Evolutionary conservation across 176 grass and related monocot genomes (phyloP).

Genomic region (Phoenix roebelenii): DNA sequence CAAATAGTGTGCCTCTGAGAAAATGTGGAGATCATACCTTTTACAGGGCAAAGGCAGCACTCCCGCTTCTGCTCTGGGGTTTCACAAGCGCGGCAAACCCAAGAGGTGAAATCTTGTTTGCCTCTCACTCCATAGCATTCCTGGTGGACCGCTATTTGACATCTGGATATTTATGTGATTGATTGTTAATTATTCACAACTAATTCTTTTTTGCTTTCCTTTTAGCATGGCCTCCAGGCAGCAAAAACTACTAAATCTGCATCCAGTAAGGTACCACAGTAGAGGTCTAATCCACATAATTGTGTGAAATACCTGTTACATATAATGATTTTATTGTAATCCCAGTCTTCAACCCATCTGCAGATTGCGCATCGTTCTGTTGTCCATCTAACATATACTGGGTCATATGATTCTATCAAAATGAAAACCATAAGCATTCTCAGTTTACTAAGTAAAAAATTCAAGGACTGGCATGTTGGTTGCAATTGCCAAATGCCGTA

Average conservation of each 20-base stretch:
- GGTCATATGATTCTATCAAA: constrained; percentile 82
- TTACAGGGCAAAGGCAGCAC: constrained; percentile 96
- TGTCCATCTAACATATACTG: constrained; percentile 87
- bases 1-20: too few species aligned
- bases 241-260: too few species aligned
- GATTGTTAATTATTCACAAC: constrained; percentile 8
- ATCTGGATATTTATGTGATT: constrained; percentile 44
- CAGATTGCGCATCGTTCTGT: constrained; percentile 96
- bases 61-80: constrained; percentile 65
- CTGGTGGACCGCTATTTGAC: constrained; percentile 98
- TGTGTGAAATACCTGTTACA: constrained; percentile 58
- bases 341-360: constrained; percentile 99
- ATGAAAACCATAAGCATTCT: constrained; percentile 10
- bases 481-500: neutral
- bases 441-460: constrained; percentile 1
- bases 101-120: constrained; percentile 87
- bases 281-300: too few species aligned
- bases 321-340: constrained; percentile 99
- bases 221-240: too few species aligned
- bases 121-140: constrained; percentile 93
- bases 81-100: constrained; percentile 93
- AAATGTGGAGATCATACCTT: constrained; percentile 30
- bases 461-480: neutral
- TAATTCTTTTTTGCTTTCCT: neutral
- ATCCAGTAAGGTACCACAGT: too few species aligned